phyloP scores from a whole-genome alignment of 768 basidiomycete genomes.

The Phylloporus sp. region DNA sequence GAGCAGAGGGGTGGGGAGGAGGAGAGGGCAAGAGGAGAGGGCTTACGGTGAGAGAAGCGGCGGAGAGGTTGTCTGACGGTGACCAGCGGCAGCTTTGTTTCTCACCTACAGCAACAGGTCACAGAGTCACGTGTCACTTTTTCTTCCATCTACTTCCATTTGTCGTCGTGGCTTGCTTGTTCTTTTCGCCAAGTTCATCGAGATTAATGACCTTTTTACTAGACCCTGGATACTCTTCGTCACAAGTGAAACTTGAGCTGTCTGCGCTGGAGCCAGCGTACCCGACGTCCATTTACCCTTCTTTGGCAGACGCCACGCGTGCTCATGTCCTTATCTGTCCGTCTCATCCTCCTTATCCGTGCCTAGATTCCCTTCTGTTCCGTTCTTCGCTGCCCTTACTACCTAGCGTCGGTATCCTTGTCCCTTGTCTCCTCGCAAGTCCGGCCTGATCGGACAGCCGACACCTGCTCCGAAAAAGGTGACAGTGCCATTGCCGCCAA shows the following conservation, averaged over 20 bases:
- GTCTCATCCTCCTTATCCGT: not conserved
- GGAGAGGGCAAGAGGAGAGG: not conserved
- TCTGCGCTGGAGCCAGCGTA: not conserved
- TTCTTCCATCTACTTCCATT: too few species aligned
- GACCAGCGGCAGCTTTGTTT: slow-evolving; percentile 21
- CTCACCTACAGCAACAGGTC: slow-evolving; percentile 19
- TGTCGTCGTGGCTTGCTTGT: too few species aligned
- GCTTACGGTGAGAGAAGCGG: slow-evolving; percentile 7
- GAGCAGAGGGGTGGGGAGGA: not conserved
- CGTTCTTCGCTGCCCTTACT: not conserved
- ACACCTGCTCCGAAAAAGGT: not conserved
- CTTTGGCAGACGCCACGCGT: slow-evolving; percentile 13
- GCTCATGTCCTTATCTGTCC: slow-evolving; percentile 9
- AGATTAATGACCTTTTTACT: not conserved
- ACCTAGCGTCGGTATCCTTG: not conserved
- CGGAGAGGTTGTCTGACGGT: slow-evolving; percentile 9
- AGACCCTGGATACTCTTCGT: not conserved
- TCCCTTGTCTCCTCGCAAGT: not conserved
- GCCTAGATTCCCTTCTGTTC: not conserved
- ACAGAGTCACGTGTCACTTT: slow-evolving; percentile 19
- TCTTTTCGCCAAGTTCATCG: not conserved
- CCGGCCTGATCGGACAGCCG: not conserved
- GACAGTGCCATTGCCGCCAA: too few species aligned
- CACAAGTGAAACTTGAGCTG: too few species aligned
- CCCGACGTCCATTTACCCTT: slow-evolving; percentile 13